Evolutionary conservation across 2,329 filamentous ascomycete genomes (phyloP), one percentile per base, ranked within the genome.

Genomic region (Diplodia mutila): DNA sequence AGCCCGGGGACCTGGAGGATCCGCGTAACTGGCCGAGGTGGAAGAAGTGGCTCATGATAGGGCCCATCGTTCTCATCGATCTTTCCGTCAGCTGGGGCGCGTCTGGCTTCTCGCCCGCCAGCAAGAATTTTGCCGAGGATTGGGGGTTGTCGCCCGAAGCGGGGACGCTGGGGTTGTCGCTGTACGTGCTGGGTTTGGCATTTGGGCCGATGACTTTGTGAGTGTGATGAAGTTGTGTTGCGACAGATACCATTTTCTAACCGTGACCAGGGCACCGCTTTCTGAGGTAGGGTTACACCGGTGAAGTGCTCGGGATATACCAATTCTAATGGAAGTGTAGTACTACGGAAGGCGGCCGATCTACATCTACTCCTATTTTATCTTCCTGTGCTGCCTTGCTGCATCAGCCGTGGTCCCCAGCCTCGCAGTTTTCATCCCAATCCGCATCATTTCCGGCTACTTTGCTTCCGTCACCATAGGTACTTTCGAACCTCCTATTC

Each of bases 161-260:
- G 23, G 80, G 79, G 1, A 82, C 80, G 0, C 71, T 85, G 3
- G 82, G 83, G 4, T 65, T 85, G 55, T 82, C 79, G 53, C 72
- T 84, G 61, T 84, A 83, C 67, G 77, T 85, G 9, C 74, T 84
- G 12, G 83, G 82, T 0, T 72, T 84, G 5, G 82, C 81, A 0
- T 78, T 81, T 71, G 77, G 77, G 3, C 77, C 76, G 0, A 78
- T 78, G 77, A 77, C 69, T 11, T 68, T 78, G 72, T 68, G 51
- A 65, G 67, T 59, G 14, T 27, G 14, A 5, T 21, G 6, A 7
- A 4, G 75, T 1, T 72, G 75, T 1, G 76, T 3, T 78, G 73
- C 72, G 72, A 4, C 68, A 75, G 23, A 21, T 46, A 3, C 42
- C 9, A 1, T 53, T 21, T 4, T 25, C 66, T 67, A 23, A 67